Evolutionary conservation across 2,329 filamentous ascomycete species (phyloP).

Genomic region (Rutstroemia sp.): DNA sequence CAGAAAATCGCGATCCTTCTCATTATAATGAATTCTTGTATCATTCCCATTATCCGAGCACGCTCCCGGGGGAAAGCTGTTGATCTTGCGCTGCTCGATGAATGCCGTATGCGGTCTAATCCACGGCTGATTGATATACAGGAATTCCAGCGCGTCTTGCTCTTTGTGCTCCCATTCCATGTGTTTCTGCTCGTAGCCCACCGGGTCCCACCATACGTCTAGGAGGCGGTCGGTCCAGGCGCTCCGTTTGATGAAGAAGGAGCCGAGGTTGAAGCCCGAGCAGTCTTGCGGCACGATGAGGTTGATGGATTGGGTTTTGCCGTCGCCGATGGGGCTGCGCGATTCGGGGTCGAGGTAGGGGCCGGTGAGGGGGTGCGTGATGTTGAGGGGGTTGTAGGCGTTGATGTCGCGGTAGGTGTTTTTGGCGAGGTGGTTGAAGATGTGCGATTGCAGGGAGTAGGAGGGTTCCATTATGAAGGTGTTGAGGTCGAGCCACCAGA

Average conservation of each 20-base stretch:
- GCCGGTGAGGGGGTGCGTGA: conserved; percentile 71
- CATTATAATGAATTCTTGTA: conserved; percentile 73
- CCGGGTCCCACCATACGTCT: conserved; percentile 98
- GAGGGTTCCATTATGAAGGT: conserved; percentile 97
- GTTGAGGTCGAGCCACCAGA: conserved; percentile 98
- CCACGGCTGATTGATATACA: conserved; percentile 90
- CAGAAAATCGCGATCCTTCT: conserved; percentile 81
- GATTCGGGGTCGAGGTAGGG: conserved; percentile 70
- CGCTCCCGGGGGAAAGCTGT: conserved; percentile 86
- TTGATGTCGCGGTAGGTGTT: conserved; percentile 94
- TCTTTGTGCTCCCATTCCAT: conserved; percentile 99
- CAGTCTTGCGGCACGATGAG: conserved; percentile 90
- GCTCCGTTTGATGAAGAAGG: conserved; percentile 83
- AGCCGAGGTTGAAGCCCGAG: conserved; percentile 90
- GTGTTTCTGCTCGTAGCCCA: conserved; percentile 95
- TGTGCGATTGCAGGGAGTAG: conserved; percentile 80
- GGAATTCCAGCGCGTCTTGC: conserved; percentile 87
- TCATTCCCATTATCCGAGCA: conserved; percentile 75
- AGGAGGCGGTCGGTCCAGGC: conserved; percentile 86
- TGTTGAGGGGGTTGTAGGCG: conserved; percentile 89
- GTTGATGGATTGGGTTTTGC: conserved; percentile 70
- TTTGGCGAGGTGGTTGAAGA: conserved; percentile 72
- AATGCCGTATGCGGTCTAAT: conserved; percentile 83
- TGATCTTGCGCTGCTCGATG: conserved; percentile 84
- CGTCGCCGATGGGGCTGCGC: conserved; percentile 69